Base-by-base conservation (phyloP, 2,329 filamentous ascomycete species). In the Thermoascus crustaceus region DNA sequence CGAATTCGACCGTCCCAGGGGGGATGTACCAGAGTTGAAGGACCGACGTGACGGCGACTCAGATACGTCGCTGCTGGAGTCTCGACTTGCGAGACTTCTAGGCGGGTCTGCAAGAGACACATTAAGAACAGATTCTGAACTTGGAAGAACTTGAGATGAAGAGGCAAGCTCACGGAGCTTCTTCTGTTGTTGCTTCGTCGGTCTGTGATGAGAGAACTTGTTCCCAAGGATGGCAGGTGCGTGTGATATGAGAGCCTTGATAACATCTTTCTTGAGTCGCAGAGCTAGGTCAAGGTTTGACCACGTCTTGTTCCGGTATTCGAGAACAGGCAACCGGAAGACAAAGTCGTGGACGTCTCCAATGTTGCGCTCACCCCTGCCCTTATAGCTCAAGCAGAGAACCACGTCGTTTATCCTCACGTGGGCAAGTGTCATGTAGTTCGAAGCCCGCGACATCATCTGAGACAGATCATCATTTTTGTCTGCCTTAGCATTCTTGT, bases 271-370 rank as follows among this genome's bases (percentile, higher is more conserved):
- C 67, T 98, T 96, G 35, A 98, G 72, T 9, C 87, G 83, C 31
- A 96, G 71, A 1, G 89, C 88, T 7, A 98, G 76, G 53, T 98
- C 91, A 5, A 98, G 74, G 57, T 96, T 98, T 5, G 87, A 95
- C 91, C 91, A 98, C 6, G 88, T 96, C 69, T 98, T 98, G 71
- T 98, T 98, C 44, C 86, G 79, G 66, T 94, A 96, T 58, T 98
- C 91, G 30, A 98, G 80, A 2, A 84, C 82, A 3, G 91, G 91
- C 64, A 98, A 77, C 21, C 86, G 80, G 74, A 98, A 98, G 32
- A 98, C 91, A 48, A 98, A 93, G 55, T 96, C 82, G 62, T 98
- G 89, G 10, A 98, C 82, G 60, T 98, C 93, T 64, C 95, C 87
- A 38, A 98, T 75, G 52, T 96, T 98, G 55, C 88, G 85, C 46